Evolutionary conservation across 306 rosid genomes (phyloP).

Genomic region (Cucurbita ficifolia): DNA sequence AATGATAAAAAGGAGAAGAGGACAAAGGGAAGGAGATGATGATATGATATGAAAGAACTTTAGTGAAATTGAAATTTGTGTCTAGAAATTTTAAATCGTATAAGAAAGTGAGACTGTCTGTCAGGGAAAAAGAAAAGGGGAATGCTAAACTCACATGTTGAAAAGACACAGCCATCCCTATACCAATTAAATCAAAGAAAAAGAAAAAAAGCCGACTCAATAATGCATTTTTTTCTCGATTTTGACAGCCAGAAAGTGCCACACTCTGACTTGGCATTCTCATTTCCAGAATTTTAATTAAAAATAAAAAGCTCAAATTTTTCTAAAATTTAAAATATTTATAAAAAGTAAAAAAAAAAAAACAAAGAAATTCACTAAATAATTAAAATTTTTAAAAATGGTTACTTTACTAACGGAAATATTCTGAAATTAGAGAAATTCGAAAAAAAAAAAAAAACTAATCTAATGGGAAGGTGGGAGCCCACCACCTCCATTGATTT

Average conservation of each 20-base stretch:
- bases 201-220: not conserved
- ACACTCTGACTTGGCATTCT: not conserved
- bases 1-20: not conserved
- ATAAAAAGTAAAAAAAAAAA: too few relatives aligned
- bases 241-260: not conserved
- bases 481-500: not conserved
- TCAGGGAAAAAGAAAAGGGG: not conserved
- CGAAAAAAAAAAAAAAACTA: not conserved
- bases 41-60: not conserved
- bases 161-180: not conserved
- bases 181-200: not conserved
- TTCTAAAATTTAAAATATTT: too few relatives aligned
- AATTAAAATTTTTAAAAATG: too few relatives aligned
- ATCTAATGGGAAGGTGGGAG: not conserved
- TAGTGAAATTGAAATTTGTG: not conserved
- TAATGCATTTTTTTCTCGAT: not conserved
- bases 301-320: not conserved
- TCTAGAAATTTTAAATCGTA: not conserved
- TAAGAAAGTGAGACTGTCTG: slow-evolving; percentile 7
- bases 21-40: not conserved
- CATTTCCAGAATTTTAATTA: not conserved
- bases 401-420: too few relatives aligned
- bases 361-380: too few relatives aligned
- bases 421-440: too few relatives aligned
- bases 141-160: not conserved